Conservation (phyloP, 2,329 filamentous ascomycete species). For the Alternaria burnsii region DNA sequence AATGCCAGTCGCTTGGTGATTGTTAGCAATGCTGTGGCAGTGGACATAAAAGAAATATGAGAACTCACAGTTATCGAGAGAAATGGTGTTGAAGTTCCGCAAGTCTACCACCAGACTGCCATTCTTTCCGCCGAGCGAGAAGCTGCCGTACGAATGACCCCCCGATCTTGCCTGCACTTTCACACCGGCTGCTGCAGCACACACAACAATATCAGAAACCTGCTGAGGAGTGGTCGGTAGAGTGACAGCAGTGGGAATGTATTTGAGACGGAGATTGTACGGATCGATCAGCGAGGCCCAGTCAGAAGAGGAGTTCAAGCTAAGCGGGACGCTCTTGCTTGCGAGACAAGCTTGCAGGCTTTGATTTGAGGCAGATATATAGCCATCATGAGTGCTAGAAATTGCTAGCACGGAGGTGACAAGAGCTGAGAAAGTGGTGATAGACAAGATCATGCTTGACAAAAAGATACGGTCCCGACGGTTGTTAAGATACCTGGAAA, state of each 20-base stretch:
- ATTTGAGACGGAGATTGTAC: slow-evolving; percentile 29
- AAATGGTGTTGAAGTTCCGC: slow-evolving; percentile 35
- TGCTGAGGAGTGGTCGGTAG: slow-evolving; percentile 60
- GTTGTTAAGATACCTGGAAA: too few relatives aligned
- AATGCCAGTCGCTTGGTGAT: slow-evolving; percentile 40
- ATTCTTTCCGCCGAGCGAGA: slow-evolving; percentile 56
- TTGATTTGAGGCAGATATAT: not conserved
- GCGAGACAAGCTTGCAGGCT: not conserved
- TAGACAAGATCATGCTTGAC: too few relatives aligned
- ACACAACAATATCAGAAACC: slow-evolving; percentile 63
- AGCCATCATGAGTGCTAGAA: too few relatives aligned
- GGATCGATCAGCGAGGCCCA: slow-evolving; percentile 5
- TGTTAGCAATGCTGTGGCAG: slow-evolving; percentile 19
- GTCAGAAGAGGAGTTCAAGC: slow-evolving; percentile 6
- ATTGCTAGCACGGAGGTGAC: too few relatives aligned
- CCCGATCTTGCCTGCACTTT: slow-evolving; percentile 67
- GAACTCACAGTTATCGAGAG: slow-evolving; percentile 51
- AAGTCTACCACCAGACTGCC: slow-evolving; percentile 49
- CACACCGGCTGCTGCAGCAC: slow-evolving; percentile 57
- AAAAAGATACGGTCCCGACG: too few relatives aligned
- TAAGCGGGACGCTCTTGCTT: not conserved
- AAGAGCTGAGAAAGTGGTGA: too few relatives aligned
- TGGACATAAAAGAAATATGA: slow-evolving; percentile 41
- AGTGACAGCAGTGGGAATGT: slow-evolving; percentile 62
- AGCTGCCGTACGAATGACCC: slow-evolving; percentile 66